These are phyloP conservation scores for Cladosporium sp. DNA, from an alignment of 2,329 filamentous ascomycete species.

Conservation along the genomic window DNA sequence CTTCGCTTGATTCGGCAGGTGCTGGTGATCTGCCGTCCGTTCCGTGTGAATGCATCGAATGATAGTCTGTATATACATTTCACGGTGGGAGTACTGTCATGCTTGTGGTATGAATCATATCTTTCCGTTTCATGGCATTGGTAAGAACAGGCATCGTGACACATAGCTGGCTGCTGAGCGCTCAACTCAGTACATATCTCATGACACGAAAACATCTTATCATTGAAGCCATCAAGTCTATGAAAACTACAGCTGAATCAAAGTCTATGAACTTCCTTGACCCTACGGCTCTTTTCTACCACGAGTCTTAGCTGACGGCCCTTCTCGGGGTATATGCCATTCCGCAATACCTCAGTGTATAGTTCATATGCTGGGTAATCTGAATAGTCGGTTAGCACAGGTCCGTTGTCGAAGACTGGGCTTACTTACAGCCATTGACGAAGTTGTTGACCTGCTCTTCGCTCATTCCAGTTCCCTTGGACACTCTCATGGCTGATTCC, in stretches of 20 bases:
- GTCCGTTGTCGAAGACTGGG: not conserved
- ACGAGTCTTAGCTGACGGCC: conserved; percentile 49
- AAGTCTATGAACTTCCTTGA: conserved; percentile 28
- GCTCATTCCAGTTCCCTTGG: conserved; percentile 73
- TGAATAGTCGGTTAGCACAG: conserved; percentile 11
- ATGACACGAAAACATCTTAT: too few relatives aligned
- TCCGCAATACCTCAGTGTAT: conserved; percentile 46
- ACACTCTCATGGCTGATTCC: conserved; percentile 64
- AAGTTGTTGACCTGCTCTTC: conserved; percentile 75
- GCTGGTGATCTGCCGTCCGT: not conserved
- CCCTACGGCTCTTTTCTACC: conserved; percentile 44
- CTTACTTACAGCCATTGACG: conserved; percentile 58
- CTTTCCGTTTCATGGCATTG: too few relatives aligned
- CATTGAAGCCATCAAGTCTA: too few relatives aligned
- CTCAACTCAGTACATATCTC: too few relatives aligned
- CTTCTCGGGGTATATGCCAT: conserved; percentile 44
- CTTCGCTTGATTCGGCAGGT: too few relatives aligned
- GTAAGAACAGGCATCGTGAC: too few relatives aligned
- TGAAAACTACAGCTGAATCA: not conserved
- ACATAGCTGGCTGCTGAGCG: too few relatives aligned
- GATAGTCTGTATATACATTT: not conserved
- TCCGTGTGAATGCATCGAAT: not conserved
- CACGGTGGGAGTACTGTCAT: too few relatives aligned
- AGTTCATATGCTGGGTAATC: conserved; percentile 55
- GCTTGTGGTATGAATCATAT: too few relatives aligned